Conservation (phyloP, 1,284 basidiomycete genomes). For the Neolentinus lepideus region DNA sequence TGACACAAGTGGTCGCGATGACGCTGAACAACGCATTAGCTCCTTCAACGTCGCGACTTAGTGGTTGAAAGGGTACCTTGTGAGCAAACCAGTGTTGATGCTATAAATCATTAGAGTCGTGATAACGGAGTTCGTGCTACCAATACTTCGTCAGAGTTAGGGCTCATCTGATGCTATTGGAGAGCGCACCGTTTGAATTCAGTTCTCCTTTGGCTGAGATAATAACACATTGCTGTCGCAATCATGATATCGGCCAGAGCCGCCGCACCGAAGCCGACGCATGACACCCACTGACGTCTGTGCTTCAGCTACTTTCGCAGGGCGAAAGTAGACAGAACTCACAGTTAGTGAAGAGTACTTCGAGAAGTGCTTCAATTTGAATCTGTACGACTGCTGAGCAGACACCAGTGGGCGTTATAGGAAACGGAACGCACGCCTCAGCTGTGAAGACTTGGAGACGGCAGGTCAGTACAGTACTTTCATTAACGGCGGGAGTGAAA, state of each 20-base stretch:
- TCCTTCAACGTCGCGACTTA: too few species aligned
- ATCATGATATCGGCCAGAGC: slow-evolving; percentile 13
- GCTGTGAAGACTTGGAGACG: background rate
- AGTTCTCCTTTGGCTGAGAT: slow-evolving; percentile 9
- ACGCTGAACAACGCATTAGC: slow-evolving; percentile 5
- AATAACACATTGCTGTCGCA: slow-evolving; percentile 10
- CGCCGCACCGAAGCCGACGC: slow-evolving; percentile 10
- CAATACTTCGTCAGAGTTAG: too few species aligned
- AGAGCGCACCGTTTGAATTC: slow-evolving; percentile 13
- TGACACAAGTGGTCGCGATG: slow-evolving; percentile 10
- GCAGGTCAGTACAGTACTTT: background rate
- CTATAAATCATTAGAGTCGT: slow-evolving; percentile 13
- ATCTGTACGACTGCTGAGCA: background rate
- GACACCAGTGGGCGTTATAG: background rate
- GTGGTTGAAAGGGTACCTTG: background rate
- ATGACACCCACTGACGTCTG: slow-evolving; percentile 9
- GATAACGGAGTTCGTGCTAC: slow-evolving; percentile 13
- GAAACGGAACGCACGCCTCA: background rate
- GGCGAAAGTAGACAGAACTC: background rate
- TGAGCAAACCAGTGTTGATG: slow-evolving; percentile 10
- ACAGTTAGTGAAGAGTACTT: background rate
- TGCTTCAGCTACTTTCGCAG: background rate
- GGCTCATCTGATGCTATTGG: too few species aligned
- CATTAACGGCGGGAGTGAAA: background rate
- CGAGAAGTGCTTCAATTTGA: background rate